A percentile compares a stretch with the other conserved stretches of the same genome.
These are phyloP conservation scores for Fusarium tjaetaba DNA, from an alignment of 2,329 filamentous ascomycete genomes.

Conservation along the genomic window DNA sequence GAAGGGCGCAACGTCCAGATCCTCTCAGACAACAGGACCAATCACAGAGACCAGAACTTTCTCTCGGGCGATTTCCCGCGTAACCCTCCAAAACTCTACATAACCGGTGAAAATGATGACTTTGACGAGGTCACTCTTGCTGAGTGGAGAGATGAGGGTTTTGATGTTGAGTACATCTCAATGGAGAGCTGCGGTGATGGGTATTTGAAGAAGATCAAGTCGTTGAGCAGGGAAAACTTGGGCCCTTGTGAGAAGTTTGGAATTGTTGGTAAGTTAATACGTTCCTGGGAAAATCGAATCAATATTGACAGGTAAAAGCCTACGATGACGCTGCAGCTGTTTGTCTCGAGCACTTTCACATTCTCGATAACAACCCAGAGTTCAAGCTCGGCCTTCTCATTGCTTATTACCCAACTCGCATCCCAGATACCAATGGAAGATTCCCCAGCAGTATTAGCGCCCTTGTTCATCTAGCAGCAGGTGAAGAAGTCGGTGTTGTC, in stretches of 20 bases:
- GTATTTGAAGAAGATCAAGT: conserved; percentile 49
- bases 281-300: accelerated
- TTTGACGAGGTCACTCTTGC: conserved; percentile 52
- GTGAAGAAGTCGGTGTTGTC: conserved; percentile 53
- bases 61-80: conserved; percentile 54
- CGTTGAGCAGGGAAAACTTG: conserved; percentile 46
- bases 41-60: conserved; percentile 55
- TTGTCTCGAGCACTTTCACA: conserved; percentile 57
- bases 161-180: conserved; percentile 55
- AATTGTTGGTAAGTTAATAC: conserved; percentile 50
- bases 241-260: conserved; percentile 56
- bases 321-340: conserved; percentile 54
- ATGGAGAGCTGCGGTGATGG: conserved; percentile 49
- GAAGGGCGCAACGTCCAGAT: conserved; percentile 47
- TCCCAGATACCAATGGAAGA: conserved; percentile 54
- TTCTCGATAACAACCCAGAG: conserved; percentile 56
- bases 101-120: conserved; percentile 55
- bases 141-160: conserved; percentile 56
- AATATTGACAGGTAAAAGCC: background rate
- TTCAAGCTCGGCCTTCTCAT: conserved; percentile 55
- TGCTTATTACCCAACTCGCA: conserved; percentile 57
- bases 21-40: conserved; percentile 47
- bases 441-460: conserved; percentile 54
- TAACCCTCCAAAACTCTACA: conserved; percentile 51
- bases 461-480: conserved; percentile 53